Base-by-base conservation (phyloP, 177 flowering plant species). In the Vitis hybrid region DNA sequence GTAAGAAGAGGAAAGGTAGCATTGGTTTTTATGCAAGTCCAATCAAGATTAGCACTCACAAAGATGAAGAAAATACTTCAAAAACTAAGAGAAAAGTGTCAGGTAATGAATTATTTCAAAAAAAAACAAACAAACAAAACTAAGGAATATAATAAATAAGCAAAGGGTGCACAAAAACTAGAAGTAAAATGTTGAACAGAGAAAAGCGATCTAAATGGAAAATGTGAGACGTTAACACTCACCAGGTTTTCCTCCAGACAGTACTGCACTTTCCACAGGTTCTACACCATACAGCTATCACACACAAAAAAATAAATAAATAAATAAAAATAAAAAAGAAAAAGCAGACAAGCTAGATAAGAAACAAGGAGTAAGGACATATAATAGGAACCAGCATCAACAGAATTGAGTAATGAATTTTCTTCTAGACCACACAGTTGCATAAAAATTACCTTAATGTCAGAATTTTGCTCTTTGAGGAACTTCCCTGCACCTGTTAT, bases 221-320 rank as follows among this genome's bases (percentile, higher is more conserved):
- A 40, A 40, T 40, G 46, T 4, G 46, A 40, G 46, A 4, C 24
- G 13, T 27, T 15, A 35, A 1, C 65, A 62, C 90, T 87, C 72
- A 92, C 97, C 97, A 61, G 97, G 97, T 79, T 90, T 91, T 74
- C 97, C 97, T 68, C 97, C 97, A 65, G 93, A 84, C 3, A 94
- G 79, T 62, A 94, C 76, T 49, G 97, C 78, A 78, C 97, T 94
- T 80, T 94, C 98, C 71, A 78, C 84, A 66, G 98, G 98, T 77
- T 94, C 98, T 8, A 94, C 85, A 32, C 91, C 98, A 75, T 79
- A 84, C 10, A 94, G 75, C 98, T 94, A 63, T 66, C 17, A 64
- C 7, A 70, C 17, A 64, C 5, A 24, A 24, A 24, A 2, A 24
- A 24, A 24, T 2, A 24, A 24, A 24, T 24, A 24, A 24, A 24